Conservation (phyloP, 352 stramenopile species). For the Pythium guiyangense region DNA sequence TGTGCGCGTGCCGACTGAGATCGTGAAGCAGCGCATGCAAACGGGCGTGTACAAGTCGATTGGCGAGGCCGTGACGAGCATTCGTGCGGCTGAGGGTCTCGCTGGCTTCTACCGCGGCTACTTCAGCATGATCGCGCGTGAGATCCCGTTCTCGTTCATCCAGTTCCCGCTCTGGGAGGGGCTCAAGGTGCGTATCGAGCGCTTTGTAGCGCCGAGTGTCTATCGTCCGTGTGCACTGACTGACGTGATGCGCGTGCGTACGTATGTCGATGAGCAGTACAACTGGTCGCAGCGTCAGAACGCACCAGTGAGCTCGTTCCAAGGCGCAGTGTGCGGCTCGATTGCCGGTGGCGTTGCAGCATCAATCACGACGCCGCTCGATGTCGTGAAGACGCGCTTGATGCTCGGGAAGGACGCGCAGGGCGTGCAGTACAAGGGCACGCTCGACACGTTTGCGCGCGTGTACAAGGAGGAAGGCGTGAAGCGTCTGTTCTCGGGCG, state of each 20-base stretch:
- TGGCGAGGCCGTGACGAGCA: constrained; percentile 57
- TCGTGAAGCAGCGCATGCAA: constrained; percentile 99
- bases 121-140: constrained; percentile 96
- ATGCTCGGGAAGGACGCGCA: constrained; percentile 97
- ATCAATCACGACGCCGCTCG: constrained; percentile 97
- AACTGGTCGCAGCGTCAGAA: constrained; percentile 79
- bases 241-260: not conserved
- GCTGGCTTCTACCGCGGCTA: constrained; percentile 96
- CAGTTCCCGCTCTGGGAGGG: constrained; percentile 99
- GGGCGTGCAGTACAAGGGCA: constrained; percentile 90
- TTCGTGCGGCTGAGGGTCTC: constrained; percentile 74
- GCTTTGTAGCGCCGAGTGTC: not conserved
- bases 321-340: constrained; percentile 94
- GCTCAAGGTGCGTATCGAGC: constrained; percentile 78
- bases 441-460: constrained; percentile 86
- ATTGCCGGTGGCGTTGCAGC: constrained; percentile 94
- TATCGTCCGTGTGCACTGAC: not conserved
- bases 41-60: constrained; percentile 87
- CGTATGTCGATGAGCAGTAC: constrained; percentile 25
- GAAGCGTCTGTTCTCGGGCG: constrained; percentile 91
- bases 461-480: constrained; percentile 91
- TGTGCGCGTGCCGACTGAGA: constrained; percentile 98
- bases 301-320: constrained; percentile 78
- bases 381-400: constrained; percentile 98
- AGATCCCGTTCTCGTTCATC: constrained; percentile 99